phyloP scores from a whole-genome alignment of 73 alveolate species.

The Uronychia binucleata region DNA sequence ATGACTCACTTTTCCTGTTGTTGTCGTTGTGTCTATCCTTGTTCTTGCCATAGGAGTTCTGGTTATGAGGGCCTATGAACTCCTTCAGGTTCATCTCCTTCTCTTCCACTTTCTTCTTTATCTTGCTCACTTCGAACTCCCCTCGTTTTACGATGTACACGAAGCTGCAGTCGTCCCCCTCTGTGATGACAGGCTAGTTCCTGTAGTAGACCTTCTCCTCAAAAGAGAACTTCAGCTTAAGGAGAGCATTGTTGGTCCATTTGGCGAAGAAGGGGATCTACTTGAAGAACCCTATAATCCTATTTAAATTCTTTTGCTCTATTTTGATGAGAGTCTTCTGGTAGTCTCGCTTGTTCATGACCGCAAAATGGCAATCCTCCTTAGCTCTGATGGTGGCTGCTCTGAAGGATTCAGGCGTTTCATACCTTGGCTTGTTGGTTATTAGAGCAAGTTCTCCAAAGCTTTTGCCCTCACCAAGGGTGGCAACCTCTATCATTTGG shows the following conservation, averaged over 20 bases:
- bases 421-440: slow-evolving; percentile 53
- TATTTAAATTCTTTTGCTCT: slow-evolving; percentile 30
- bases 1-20: background rate
- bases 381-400: slow-evolving; percentile 68
- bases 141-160: slow-evolving; percentile 42
- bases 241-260: slow-evolving; percentile 49
- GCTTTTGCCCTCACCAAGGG: slow-evolving; percentile 57
- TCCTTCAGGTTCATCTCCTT: background rate
- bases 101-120: slow-evolving; percentile 6
- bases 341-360: slow-evolving; percentile 44
- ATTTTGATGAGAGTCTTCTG: slow-evolving; percentile 37
- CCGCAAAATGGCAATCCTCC: slow-evolving; percentile 65
- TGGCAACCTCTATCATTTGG: background rate
- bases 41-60: background rate
- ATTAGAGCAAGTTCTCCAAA: slow-evolving; percentile 79
- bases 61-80: background rate
- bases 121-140: slow-evolving; percentile 58
- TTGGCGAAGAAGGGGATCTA: slow-evolving; percentile 43
- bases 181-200: slow-evolving; percentile 41
- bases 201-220: slow-evolving; percentile 24
- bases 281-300: slow-evolving; percentile 46
- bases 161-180: slow-evolving; percentile 32
- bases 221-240: slow-evolving; percentile 40
- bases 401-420: slow-evolving; percentile 6
- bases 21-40: background rate